Conservation (phyloP, 192 early-diverging fungal species). For the Hyaloraphidium curvatum region DNA sequence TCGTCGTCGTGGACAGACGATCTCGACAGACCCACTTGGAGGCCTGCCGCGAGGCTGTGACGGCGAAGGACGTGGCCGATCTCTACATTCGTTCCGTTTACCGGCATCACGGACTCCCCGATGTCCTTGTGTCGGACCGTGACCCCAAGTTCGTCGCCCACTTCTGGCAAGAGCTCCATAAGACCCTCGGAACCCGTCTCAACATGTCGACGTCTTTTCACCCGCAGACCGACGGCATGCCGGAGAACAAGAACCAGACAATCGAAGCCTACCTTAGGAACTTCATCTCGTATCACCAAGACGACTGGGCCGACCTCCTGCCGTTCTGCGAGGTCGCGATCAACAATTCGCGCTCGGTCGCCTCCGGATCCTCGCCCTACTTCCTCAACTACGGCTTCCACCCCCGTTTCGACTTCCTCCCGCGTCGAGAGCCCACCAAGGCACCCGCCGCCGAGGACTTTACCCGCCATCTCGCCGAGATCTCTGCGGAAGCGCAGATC, state of each 20-base stretch:
- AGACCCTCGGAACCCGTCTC: slow-evolving; percentile 10
- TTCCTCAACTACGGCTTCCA: slow-evolving; percentile 14
- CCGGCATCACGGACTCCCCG: slow-evolving; percentile 17
- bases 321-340: slow-evolving; percentile 8
- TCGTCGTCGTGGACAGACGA: slow-evolving; percentile 21
- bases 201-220: slow-evolving; percentile 18
- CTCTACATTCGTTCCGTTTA: slow-evolving; percentile 11
- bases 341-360: slow-evolving; percentile 8
- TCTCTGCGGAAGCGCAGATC: too few species aligned
- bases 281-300: slow-evolving; percentile 9
- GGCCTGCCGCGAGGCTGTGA: not conserved
- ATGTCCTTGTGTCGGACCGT: slow-evolving; percentile 22
- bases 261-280: slow-evolving; percentile 4
- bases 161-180: slow-evolving; percentile 14
- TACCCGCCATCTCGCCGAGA: too few species aligned
- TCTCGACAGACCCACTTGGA: slow-evolving; percentile 13
- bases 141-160: slow-evolving; percentile 19
- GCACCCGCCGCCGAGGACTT: too few species aligned
- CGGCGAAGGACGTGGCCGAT: slow-evolving; percentile 5
- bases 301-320: slow-evolving; percentile 12
- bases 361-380: slow-evolving; percentile 15
- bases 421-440: too few species aligned
- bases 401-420: slow-evolving; percentile 2
- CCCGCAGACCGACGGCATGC: slow-evolving; percentile 13
- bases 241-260: slow-evolving; percentile 11